phyloP scores from a whole-genome alignment of 371 early-diverging fungal species.

The Conidiobolus incongruus region DNA sequence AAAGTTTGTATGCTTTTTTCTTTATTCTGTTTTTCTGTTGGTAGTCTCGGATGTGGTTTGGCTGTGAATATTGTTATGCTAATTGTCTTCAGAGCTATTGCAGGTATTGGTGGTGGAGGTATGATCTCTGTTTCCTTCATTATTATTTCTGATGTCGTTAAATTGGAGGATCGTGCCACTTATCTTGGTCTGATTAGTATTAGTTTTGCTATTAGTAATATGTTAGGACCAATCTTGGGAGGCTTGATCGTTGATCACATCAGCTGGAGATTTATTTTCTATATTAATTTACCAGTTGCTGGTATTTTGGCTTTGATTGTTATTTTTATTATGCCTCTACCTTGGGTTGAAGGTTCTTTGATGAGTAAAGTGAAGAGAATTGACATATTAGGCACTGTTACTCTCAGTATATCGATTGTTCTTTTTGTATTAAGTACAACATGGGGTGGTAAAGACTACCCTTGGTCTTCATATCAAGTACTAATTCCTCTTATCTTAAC shows the following conservation, averaged over 20 bases:
- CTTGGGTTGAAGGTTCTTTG: slow-evolving; percentile 12
- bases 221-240: slow-evolving; percentile 40
- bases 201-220: slow-evolving; percentile 24
- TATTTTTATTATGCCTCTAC: slow-evolving; percentile 14
- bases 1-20: slow-evolving; percentile 21
- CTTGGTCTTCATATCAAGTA: slow-evolving; percentile 20
- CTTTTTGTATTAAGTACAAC: slow-evolving; percentile 21
- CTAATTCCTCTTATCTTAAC: slow-evolving; percentile 22
- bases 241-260: slow-evolving; percentile 35
- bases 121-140: slow-evolving; percentile 41
- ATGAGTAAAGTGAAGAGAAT: slow-evolving; percentile 27
- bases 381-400: slow-evolving; percentile 28
- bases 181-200: slow-evolving; percentile 23
- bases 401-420: slow-evolving; percentile 13
- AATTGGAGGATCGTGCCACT: slow-evolving; percentile 14
- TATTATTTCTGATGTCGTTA: slow-evolving; percentile 35
- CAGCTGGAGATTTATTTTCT: slow-evolving; percentile 49
- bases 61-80: slow-evolving; percentile 30
- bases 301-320: slow-evolving; percentile 26
- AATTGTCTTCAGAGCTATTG: slow-evolving; percentile 29
- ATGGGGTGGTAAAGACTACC: slow-evolving; percentile 16
- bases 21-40: slow-evolving; percentile 18
- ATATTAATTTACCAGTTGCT: slow-evolving; percentile 17
- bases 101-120: slow-evolving; percentile 50
- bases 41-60: slow-evolving; percentile 24